Conservation (phyloP, 371 early-diverging fungal genomes). For the Cokeromyces recurvatus region DNA sequence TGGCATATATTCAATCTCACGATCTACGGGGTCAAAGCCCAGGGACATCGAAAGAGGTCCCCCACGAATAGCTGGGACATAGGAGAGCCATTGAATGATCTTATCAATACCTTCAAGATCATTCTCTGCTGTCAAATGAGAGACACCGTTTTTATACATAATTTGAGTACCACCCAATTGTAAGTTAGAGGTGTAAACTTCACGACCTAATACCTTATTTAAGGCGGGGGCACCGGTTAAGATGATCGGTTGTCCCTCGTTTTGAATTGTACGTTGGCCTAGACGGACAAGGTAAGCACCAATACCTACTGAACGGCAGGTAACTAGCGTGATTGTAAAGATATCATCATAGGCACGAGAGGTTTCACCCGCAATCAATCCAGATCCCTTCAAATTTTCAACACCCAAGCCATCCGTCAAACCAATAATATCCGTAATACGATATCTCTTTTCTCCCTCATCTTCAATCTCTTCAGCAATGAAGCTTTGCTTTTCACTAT, state of each 20-base stretch:
- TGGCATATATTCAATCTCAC: slow-evolving; percentile 74
- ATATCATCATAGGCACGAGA: slow-evolving; percentile 94
- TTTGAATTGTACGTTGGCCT: slow-evolving; percentile 96
- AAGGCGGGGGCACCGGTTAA: slow-evolving; percentile 97
- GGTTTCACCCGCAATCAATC: slow-evolving; percentile 98
- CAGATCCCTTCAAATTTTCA: slow-evolving; percentile 97
- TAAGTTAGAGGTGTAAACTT: slow-evolving; percentile 97
- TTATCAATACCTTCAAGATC: slow-evolving; percentile 91
- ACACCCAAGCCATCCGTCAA: slow-evolving; percentile 91
- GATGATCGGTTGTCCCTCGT: slow-evolving; percentile 96
- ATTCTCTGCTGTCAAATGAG: slow-evolving; percentile 92
- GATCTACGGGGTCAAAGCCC: slow-evolving; percentile 63
- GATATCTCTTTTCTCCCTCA: slow-evolving; percentile 77
- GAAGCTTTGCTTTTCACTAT: slow-evolving; percentile 54
- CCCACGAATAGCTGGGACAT: slow-evolving; percentile 73
- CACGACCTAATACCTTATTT: slow-evolving; percentile 97
- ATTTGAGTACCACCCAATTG: slow-evolving; percentile 99
- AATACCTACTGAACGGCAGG: slow-evolving; percentile 98
- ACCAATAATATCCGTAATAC: slow-evolving; percentile 90
- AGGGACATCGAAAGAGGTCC: slow-evolving; percentile 56
- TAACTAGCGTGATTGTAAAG: slow-evolving; percentile 96
- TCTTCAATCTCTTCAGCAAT: slow-evolving; percentile 64
- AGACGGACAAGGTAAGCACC: slow-evolving; percentile 99
- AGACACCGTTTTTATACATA: slow-evolving; percentile 98
- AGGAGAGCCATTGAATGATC: slow-evolving; percentile 93